These are phyloP conservation scores for Podila epigama DNA, from an alignment of 192 early-diverging fungal species.

Conservation along the genomic window DNA sequence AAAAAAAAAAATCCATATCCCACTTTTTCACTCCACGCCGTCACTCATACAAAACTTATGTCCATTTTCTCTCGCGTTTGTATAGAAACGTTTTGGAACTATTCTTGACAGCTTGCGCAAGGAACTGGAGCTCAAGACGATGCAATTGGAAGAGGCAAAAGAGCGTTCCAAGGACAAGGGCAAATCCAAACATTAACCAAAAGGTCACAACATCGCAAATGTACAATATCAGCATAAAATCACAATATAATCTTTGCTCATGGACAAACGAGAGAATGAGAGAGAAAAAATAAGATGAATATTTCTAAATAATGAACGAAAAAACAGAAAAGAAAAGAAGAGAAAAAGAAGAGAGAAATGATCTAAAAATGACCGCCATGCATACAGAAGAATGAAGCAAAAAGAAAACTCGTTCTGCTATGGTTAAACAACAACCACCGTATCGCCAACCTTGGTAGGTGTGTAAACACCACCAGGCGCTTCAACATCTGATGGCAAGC, in stretches of 20 bases:
- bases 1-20: no score
- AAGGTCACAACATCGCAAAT: no score
- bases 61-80: background rate
- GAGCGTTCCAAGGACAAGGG: slow-evolving; percentile 23
- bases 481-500: slow-evolving; percentile 64
- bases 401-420: background rate
- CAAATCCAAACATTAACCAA: no score
- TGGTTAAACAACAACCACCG: slow-evolving; percentile 48
- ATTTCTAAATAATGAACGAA: background rate
- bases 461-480: slow-evolving; percentile 51
- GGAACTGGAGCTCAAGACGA: slow-evolving; percentile 66
- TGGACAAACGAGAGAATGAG: no score
- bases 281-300: no score
- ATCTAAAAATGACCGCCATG: background rate
- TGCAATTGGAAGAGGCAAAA: slow-evolving; percentile 58
- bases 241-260: no score
- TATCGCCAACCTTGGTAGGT: slow-evolving; percentile 54
- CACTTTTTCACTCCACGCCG: no score
- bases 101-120: slow-evolving; percentile 64
- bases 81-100: slow-evolving; percentile 73
- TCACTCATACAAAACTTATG: no score
- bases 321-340: background rate
- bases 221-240: no score
- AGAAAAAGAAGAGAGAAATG: background rate
- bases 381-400: background rate